Evolutionary conservation across 148 eudicot genomes (phyloP), one percentile per base, ranked within the genome.

Genomic region (Rhododendron vialii): DNA sequence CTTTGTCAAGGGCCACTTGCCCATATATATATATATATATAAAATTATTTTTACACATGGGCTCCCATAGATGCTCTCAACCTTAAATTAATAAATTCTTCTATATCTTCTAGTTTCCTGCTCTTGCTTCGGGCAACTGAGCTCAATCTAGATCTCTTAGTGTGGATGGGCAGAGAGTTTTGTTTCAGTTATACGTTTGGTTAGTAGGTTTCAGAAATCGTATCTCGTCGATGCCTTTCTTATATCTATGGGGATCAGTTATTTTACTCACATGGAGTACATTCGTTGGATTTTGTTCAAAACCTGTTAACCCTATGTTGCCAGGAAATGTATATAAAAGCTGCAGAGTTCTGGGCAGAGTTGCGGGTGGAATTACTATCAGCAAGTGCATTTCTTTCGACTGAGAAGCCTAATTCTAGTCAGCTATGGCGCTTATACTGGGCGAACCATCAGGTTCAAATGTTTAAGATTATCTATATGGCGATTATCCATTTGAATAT

Each of bases 341-440:
- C 99, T 67, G 98, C 99, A 65, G 99, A 95, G 86, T 94, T 97
- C 91, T 97, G 99, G 99, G 98, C 95, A 36, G 95, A 95, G 88
- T 85, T 97, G 89, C 94, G 99, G 81, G 92, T 93, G 86, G 98
- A 95, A 87, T 88, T 97, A 90, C 89, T 95, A 33, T 89, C 95
- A 47, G 98, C 98, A 38, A 88, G 93, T 91, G 87, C 93, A 38
- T 90, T 82, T 89, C 90, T 90, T 85, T 67, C 88, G 59, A 91
- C 88, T 82, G 99, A 97, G 84, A 95, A 93, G 84, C 95, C 98
- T 43, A 91, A 76, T 82, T 88, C 99, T 63, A 92, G 92, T 91
- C 98, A 94, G 90, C 82, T 97, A 85, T 97, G 99, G 99, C 91
- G 99, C 80, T 87, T 95, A 84, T 97, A 94, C 92, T 97, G 99